Base-by-base conservation (phyloP, 2,329 filamentous ascomycete genomes). In the Cordyceps pruinosa region DNA sequence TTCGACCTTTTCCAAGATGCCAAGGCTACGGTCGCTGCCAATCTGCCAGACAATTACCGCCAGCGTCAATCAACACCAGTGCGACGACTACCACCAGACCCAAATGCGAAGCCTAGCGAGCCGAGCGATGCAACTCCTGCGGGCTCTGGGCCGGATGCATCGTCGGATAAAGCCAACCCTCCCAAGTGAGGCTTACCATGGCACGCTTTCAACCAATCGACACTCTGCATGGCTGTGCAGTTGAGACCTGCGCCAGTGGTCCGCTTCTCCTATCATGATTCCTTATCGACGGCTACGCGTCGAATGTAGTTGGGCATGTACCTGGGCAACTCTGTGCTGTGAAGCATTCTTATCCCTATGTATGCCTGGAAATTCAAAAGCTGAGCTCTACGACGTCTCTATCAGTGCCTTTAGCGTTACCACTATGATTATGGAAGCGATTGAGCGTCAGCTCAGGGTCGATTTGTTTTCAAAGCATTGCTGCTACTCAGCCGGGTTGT, bases 1-100 rank as follows among this genome's bases (percentile, higher is more conserved):
- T 82, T 75, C 59, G 70, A 74, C 32, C 66, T 69, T 47, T 80
- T 74, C 61, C 70, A 74, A 26, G 67, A 70, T 10, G 78, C 78
- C 52, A 76, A 77, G 57, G 68, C 72, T 37, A 76, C 74, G 0
- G 73, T 80, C n/a, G 66, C 72, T 42, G 72, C 74, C 47, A 80
- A 80, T 58, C 70, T 76, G 60, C 77, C 77, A 0, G 72, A 72
- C 12, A 71, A 69, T 34, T 76, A 77, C 65, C 69, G 51, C 26
- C 60, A 30, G 44, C 51, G 52, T 6, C 57, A 59, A 28, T 45
- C 51, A 47, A 58, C 35, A 54, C 60, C 59, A 8, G 56, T 60
- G 17, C 46, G 56, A 41, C 61, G 51, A 46, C 39, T 39, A 23
- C 37, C 53, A 42, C 34, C 44, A 19, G 6, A 23, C 42, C 42